phyloP scores from a whole-genome alignment of 2,329 filamentous ascomycete species.

The Ophiocordyceps camponoti-rufipedis region DNA sequence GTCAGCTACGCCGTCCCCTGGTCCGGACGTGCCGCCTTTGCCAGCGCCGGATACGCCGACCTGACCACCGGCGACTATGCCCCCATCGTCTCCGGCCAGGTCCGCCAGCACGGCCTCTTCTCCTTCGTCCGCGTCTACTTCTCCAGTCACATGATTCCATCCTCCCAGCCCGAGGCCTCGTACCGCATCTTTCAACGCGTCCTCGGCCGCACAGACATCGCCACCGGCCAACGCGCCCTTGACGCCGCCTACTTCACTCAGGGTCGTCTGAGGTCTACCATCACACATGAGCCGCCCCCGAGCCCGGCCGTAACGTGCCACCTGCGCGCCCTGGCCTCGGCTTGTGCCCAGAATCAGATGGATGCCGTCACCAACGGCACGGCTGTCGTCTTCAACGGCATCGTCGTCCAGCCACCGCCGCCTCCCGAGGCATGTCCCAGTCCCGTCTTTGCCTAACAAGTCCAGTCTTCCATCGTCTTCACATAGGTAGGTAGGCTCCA shows the following conservation, averaged over 20 bases:
- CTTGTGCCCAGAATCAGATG: constrained; percentile 1
- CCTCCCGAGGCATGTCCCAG: constrained; percentile 1
- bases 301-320: background rate
- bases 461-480: too few relatives aligned
- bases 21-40: constrained; percentile 24
- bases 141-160: constrained; percentile 43
- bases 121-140: constrained; percentile 45
- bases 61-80: constrained; percentile 17
- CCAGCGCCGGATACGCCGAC: constrained; percentile 48
- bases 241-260: background rate
- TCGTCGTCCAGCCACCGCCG: background rate
- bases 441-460: constrained; percentile 1
- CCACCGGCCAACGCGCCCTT: background rate
- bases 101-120: constrained; percentile 41
- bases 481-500: too few relatives aligned
- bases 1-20: constrained; percentile 45
- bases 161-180: constrained; percentile 38
- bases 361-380: background rate
- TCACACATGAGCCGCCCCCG: background rate
- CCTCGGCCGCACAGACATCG: background rate
- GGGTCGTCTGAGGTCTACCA: background rate
- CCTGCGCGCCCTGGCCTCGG: background rate
- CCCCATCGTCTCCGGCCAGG: constrained; percentile 43
- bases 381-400: background rate
- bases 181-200: constrained; percentile 29